phyloP scores from a whole-genome alignment of 1,284 basidiomycete genomes.

The Pascua guehoae region DNA sequence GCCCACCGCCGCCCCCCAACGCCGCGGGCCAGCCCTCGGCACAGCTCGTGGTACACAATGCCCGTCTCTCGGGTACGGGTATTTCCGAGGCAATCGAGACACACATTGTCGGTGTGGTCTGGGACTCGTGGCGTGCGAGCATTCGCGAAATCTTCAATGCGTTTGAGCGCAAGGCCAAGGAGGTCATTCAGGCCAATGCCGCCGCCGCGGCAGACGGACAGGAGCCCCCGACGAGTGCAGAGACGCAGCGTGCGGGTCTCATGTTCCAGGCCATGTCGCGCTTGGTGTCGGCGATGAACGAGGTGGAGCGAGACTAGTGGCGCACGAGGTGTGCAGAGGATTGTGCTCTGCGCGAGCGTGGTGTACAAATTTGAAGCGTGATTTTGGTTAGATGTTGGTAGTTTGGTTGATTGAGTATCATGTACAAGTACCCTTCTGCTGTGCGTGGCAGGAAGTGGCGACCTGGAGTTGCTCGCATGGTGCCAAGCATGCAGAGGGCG shows the following conservation, averaged over 20 bases:
- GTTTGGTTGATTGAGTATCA: not conserved
- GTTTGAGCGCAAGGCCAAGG: slow-evolving; percentile 44
- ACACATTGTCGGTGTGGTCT: slow-evolving; percentile 49
- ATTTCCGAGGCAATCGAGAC: slow-evolving; percentile 47
- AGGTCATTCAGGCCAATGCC: slow-evolving; percentile 38
- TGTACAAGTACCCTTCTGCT: not conserved
- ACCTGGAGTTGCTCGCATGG: not conserved
- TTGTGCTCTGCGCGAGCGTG: too few species aligned
- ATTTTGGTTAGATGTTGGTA: too few species aligned
- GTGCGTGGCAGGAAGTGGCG: not conserved
- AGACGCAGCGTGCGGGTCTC: slow-evolving; percentile 45
- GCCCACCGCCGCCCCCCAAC: slow-evolving; percentile 35
- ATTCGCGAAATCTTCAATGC: slow-evolving; percentile 45
- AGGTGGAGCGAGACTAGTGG: slow-evolving; percentile 40
- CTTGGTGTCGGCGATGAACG: slow-evolving; percentile 48
- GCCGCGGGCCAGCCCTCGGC: slow-evolving; percentile 36
- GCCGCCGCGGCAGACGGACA: slow-evolving; percentile 11
- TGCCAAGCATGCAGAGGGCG: too few species aligned
- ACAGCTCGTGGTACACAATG: slow-evolving; percentile 45
- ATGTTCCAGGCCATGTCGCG: slow-evolving; percentile 47
- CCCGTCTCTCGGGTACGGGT: slow-evolving; percentile 42
- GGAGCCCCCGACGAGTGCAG: slow-evolving; percentile 24
- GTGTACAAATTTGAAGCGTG: too few species aligned
- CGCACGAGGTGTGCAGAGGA: too few species aligned
- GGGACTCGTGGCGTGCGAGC: slow-evolving; percentile 48